Evolutionary conservation across 139 green algal genomes (phyloP).

Genomic region (Chlorella sp.): DNA sequence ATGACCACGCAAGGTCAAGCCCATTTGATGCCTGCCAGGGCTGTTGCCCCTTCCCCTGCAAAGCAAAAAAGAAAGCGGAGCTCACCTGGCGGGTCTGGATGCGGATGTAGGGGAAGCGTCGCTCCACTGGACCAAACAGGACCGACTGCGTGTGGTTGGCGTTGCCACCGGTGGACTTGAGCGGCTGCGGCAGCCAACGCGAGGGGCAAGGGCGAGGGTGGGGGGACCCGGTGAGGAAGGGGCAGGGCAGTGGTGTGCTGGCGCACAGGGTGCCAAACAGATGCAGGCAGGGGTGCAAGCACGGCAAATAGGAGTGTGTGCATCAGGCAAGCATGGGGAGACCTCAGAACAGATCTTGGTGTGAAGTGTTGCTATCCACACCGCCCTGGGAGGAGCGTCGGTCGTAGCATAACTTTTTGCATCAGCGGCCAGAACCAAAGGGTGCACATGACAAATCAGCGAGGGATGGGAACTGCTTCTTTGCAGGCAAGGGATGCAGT

Average conservation of each 20-base stretch:
- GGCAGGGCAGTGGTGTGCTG: background rate
- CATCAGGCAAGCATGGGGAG: background rate
- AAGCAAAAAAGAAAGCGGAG: background rate
- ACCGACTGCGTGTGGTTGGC: constrained; percentile 43
- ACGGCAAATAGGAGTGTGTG: background rate
- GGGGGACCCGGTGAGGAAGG: background rate
- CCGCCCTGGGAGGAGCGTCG: too few relatives aligned
- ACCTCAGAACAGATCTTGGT: background rate
- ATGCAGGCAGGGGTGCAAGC: background rate
- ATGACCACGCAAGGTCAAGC: too few relatives aligned
- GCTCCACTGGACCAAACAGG: constrained; percentile 85
- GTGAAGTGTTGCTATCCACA: background rate
- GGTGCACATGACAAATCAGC: too few relatives aligned
- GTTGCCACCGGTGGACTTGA: constrained; percentile 19
- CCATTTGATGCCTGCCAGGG: too few relatives aligned
- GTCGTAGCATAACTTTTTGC: too few relatives aligned
- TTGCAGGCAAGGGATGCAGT: too few relatives aligned
- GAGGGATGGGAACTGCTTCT: too few relatives aligned
- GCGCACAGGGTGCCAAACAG: background rate
- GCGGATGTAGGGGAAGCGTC: constrained; percentile 81
- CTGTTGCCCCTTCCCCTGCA: too few relatives aligned
- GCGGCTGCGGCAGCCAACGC: constrained; percentile 27
- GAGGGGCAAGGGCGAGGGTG: too few relatives aligned
- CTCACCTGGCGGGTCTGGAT: constrained; percentile 87
- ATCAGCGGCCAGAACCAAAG: too few relatives aligned